phyloP scores from a whole-genome alignment of 2,329 filamentous ascomycete genomes.

The Davidsoniella neocaledoniae region DNA sequence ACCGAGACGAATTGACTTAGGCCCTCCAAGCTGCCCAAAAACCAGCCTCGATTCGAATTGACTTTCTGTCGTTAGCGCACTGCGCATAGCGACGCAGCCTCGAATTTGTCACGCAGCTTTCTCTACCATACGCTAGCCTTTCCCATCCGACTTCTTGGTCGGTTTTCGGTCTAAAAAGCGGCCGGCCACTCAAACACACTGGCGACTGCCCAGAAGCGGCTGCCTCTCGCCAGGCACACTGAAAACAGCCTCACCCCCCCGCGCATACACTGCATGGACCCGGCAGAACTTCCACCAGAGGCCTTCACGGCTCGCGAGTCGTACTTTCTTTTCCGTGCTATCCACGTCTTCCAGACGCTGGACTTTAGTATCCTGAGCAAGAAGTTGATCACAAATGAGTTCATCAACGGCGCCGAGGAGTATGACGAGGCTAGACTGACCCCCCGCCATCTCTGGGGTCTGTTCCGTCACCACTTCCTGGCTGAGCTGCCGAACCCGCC shows the following conservation, averaged over 20 bases:
- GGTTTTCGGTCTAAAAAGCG: too few species aligned
- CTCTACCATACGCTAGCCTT: too few species aligned
- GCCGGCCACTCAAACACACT: too few species aligned
- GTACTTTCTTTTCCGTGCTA: constrained; percentile 67
- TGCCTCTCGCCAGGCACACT: too few species aligned
- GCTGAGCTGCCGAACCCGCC: constrained; percentile 39
- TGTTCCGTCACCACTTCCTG: constrained; percentile 60
- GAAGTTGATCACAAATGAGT: constrained; percentile 53
- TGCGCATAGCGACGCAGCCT: too few species aligned
- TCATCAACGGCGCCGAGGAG: constrained; percentile 50
- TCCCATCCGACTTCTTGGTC: too few species aligned
- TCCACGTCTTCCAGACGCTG: constrained; percentile 48
- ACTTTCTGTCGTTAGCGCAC: too few species aligned
- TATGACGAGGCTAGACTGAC: constrained; percentile 62
- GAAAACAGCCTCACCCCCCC: not conserved
- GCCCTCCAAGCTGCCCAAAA: too few species aligned
- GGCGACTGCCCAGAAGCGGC: too few species aligned
- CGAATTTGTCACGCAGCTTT: too few species aligned
- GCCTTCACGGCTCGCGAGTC: constrained; percentile 74
- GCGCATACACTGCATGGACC: constrained; percentile 10
- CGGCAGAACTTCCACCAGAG: constrained; percentile 12
- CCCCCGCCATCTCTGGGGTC: constrained; percentile 59
- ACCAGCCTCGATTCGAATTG: too few species aligned
- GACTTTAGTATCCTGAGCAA: constrained; percentile 60
- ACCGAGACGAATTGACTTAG: too few species aligned